These are phyloP conservation scores for Globisporangium nodosum DNA, from an alignment of 352 stramenopile genomes.

Conservation along the genomic window DNA sequence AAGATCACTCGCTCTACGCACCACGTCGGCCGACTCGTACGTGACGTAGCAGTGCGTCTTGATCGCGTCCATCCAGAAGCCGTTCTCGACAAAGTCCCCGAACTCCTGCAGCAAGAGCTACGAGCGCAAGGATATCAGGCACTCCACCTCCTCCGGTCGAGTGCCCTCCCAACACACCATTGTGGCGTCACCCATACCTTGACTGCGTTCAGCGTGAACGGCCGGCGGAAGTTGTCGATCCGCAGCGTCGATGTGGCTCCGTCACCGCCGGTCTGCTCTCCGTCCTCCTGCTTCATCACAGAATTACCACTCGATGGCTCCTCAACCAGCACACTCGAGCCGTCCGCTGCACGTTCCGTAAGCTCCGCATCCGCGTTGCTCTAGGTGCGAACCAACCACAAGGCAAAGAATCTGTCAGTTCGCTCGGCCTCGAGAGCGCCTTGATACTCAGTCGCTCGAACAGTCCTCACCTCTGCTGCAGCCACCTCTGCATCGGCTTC, in stretches of 20 bases:
- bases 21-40: slow-evolving; percentile 41
- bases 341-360: no score
- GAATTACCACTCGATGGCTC: no score
- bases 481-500: background rate
- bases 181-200: slow-evolving; percentile 26
- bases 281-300: background rate
- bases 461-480: background rate
- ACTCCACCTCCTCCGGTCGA: no score
- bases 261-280: background rate
- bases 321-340: no score
- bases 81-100: slow-evolving; percentile 53
- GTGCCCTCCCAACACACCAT: no score
- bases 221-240: slow-evolving; percentile 69
- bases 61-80: slow-evolving; percentile 87
- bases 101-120: slow-evolving; percentile 53
- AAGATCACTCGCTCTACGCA: slow-evolving; percentile 12
- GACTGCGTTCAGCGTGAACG: slow-evolving; percentile 71
- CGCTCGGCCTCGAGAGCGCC: background rate
- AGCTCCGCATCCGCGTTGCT: no score
- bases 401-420: no score
- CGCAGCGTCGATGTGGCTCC: slow-evolving; percentile 24
- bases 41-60: slow-evolving; percentile 87
- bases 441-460: background rate
- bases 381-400: no score
- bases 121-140: no score